phyloP scores from a whole-genome alignment of 257 asterid genomes.

The Ilex asprella region DNA sequence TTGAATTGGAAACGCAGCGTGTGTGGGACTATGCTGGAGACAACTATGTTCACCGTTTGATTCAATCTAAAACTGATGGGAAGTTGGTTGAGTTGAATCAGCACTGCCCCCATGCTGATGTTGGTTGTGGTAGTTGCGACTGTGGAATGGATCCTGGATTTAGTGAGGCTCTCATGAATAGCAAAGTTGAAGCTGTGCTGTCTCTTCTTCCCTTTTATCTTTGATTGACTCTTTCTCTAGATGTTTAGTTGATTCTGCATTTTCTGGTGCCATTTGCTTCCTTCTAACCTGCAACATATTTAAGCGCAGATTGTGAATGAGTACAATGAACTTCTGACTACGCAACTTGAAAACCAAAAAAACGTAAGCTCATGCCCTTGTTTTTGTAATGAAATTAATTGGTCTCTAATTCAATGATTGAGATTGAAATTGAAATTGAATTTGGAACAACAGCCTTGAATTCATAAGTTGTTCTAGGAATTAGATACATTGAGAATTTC shows the following conservation, averaged over 20 bases:
- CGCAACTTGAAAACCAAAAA: constrained; percentile 92
- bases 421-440: background rate
- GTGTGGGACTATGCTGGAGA: constrained; percentile 98
- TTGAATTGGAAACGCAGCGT: constrained; percentile 92
- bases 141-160: constrained; percentile 32
- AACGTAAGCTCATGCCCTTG: constrained; percentile 38
- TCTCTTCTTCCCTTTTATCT: constrained; percentile 11
- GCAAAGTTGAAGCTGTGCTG: constrained; percentile 75
- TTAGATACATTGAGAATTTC: background rate
- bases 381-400: background rate
- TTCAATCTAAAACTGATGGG: constrained; percentile 95
- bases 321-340: constrained; percentile 82
- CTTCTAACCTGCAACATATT: constrained; percentile 11
- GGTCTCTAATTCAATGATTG: background rate
- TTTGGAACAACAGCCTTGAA: background rate
- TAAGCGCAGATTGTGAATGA: constrained; percentile 75
- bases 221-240: constrained; percentile 1
- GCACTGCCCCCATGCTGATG: constrained; percentile 41
- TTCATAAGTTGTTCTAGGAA: background rate
- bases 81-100: constrained; percentile 84
- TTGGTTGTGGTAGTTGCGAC: constrained; percentile 38
- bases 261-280: constrained; percentile 4
- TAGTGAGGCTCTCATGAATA: constrained; percentile 46
- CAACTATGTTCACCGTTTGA: constrained; percentile 91
- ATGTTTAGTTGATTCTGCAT: constrained; percentile 10